Evolutionary conservation across 352 stramenopile species (phyloP), one percentile per base, ranked within the genome.

Genomic region (Pythium oligandrum): DNA sequence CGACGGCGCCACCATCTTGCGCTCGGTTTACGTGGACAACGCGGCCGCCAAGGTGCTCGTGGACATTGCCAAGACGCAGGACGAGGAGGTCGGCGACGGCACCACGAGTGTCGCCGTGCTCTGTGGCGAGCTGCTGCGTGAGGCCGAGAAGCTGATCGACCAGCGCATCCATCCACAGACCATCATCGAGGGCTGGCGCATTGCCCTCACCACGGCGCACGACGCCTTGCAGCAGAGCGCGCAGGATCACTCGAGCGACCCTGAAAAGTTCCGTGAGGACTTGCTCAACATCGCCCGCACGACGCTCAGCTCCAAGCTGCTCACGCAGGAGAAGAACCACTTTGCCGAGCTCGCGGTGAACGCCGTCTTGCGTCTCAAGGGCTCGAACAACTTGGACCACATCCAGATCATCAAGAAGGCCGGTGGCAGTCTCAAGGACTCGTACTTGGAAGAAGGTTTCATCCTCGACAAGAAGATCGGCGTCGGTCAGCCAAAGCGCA

Each of bases 361-460:
- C 67, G 96, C 97, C 4, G 97, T 99, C 42, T 81, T 99, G 60
- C 80, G 97, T 38, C 70, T 99, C 26, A 91, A 96, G 65, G 94
- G 93, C 47, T 96, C 76, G 50, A 93, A 75, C 53, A 98, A 99
- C 71, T 64, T 99, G 33, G 96, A 99, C 83, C 94, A 98, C 73
- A 99, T 99, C 72, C 95, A 99, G 78, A 96, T 99, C 63, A 90
- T 99, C 59, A 99, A 99, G 81, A 98, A 98, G 71, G 68, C 95
- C 3, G 97, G 97, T 55, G 97, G 96, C 40, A 92, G 81, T 46
- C 78, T 99, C 40, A 78, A 86, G 50, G 95, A 99, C 74, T 99
- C 95, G 31, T 99, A 98, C 76, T 73, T 99, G 44, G 97, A 99
- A 59, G 92, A 99, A 50, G 97, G 97, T 64, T 99, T 99, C 70